Conservation (phyloP, 164 flowering plant genomes). For the Magnolia changhungtana region DNA sequence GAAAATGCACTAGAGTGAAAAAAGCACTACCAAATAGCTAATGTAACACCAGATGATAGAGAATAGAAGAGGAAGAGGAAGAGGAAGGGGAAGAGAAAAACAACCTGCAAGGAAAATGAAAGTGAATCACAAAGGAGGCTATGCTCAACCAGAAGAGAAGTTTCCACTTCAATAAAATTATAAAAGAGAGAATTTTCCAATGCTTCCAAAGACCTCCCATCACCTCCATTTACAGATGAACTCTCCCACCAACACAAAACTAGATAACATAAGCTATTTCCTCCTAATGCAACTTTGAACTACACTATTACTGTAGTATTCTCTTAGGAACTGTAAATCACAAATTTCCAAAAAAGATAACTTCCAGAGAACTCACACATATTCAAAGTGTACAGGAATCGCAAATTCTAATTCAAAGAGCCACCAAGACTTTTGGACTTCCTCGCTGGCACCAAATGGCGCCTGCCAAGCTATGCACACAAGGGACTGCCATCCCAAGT, state of each 20-base stretch:
- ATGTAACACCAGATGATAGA: background rate
- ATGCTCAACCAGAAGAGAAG: background rate
- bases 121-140: background rate
- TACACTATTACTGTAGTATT: background rate
- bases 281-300: background rate
- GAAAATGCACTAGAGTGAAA: background rate
- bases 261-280: background rate
- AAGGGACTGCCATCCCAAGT: too few species aligned
- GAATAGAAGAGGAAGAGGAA: background rate
- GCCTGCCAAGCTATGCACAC: too few species aligned
- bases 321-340: background rate
- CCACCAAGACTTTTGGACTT: background rate
- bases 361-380: background rate
- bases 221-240: background rate
- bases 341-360: background rate
- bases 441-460: background rate
- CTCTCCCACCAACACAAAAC: background rate
- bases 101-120: too few species aligned
- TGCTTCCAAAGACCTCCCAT: background rate
- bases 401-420: background rate
- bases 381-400: background rate
- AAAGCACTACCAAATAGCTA: background rate
- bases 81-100: background rate
- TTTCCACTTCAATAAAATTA: too few species aligned
- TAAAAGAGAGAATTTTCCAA: background rate